Conservation (phyloP, 2,329 filamentous ascomycete species). For the Ophiostoma sp. region DNA sequence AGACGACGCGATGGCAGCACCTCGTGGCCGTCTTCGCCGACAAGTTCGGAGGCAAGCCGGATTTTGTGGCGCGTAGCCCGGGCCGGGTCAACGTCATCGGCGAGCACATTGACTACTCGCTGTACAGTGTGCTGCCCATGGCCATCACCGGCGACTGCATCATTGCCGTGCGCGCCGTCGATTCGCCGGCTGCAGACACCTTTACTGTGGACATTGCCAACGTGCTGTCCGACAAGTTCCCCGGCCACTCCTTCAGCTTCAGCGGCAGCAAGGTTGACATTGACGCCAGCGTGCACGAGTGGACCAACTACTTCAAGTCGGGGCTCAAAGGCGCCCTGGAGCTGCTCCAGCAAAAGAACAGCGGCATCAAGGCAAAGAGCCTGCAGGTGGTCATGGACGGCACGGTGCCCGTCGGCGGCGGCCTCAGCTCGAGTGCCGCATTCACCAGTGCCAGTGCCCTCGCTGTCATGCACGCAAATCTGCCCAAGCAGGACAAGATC, state of each 20-base stretch:
- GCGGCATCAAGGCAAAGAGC: conserved; percentile 60
- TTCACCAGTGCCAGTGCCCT: conserved; percentile 88
- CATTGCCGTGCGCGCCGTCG: conserved; percentile 62
- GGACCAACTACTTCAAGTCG: conserved; percentile 98
- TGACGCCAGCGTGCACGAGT: conserved; percentile 79
- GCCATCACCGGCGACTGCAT: conserved; percentile 88
- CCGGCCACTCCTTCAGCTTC: conserved; percentile 67
- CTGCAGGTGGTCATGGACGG: conserved; percentile 91
- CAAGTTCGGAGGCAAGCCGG: conserved; percentile 62
- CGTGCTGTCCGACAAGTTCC: conserved; percentile 68
- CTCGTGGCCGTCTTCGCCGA: conserved; percentile 67
- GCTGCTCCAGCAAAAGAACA: conserved; percentile 47
- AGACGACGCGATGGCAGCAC: conserved; percentile 69
- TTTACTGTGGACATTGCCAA: conserved; percentile 76
- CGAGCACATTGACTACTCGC: conserved; percentile 97
- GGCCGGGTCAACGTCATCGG: conserved; percentile 97
- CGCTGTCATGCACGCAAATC: conserved; percentile 78
- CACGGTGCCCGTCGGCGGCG: conserved; percentile 84
- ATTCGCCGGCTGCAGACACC: conserved; percentile 29
- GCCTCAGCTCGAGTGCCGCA: conserved; percentile 87
- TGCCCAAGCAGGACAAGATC: conserved; percentile 58
- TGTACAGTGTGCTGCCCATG: conserved; percentile 94
- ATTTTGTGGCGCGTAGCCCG: conserved; percentile 84
- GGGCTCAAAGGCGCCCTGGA: conserved; percentile 77
- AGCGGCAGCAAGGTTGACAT: conserved; percentile 62